Evolutionary conservation across 2,329 filamentous ascomycete genomes (phyloP), one percentile per base, ranked within the genome.

Genomic region (Pochonia chlamydosporia): DNA sequence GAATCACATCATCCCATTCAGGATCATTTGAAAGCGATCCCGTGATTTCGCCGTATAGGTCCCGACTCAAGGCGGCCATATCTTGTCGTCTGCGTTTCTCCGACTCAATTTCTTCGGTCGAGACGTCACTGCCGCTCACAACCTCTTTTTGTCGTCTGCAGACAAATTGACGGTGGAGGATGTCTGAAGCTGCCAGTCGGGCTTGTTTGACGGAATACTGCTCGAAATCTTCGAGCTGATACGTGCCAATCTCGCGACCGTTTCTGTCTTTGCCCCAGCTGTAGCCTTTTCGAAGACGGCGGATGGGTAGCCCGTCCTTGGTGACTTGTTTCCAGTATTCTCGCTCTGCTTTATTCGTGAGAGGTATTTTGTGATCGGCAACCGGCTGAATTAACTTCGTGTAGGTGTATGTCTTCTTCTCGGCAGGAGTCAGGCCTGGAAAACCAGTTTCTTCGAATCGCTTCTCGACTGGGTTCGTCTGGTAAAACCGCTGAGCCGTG

Each of bases 1-100:
- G 91, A 44, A 81, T 73, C 44, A 96, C 76, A 69, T 95, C 89
- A 55, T 88, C 82, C 92, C 90, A 97, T 52, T 75, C 77, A 1
- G 88, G 83, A 64, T 91, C 83, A 51, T 76, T 73, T 44, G 78
- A 74, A 37, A 70, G 54, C 58, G 67, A 54, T 8, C 72, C 73
- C 41, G 63, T 65, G 48, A 67, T 71, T 49, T 70, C 62, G 13
- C 78, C 77, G 56, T 81, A 80, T 11, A 82, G 64, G 40, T 80
- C 75, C 54, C 65, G 68, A 48, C 63, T 69, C 35, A 81, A 60
- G 3, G 57, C 55, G 2, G 78, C 73, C 71, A 82, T 82, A 40
- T 75, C 72, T 21, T 61, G 62, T 33, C 78, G 64, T 37, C 77
- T 62, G 45, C 60, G 55, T 50, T 63, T 73, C 58, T 82, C 78